phyloP scores from a whole-genome alignment of 2,329 filamentous ascomycete species.

The Neofusicoccum sp. region DNA sequence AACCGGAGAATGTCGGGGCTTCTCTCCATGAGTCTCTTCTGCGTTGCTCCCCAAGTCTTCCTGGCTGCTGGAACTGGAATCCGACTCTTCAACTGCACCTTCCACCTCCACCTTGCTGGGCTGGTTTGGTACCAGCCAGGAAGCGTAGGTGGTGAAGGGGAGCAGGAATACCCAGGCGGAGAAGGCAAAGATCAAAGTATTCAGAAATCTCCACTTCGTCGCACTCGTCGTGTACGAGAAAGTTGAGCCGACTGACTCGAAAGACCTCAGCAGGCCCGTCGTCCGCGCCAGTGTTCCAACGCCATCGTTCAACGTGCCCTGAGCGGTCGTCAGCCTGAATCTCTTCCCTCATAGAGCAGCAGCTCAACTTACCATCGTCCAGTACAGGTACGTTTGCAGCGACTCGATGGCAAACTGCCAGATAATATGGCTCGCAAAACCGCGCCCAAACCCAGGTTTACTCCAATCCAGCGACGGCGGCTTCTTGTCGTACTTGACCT shows the following conservation, averaged over 20 bases:
- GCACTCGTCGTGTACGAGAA: conserved; percentile 36
- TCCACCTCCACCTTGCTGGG: not conserved
- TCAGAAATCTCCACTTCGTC: not conserved
- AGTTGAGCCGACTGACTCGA: conserved; percentile 50
- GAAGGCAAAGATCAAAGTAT: not conserved
- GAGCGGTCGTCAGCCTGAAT: not conserved
- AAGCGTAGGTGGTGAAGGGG: not conserved
- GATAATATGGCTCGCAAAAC: not conserved
- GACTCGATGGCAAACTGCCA: conserved; percentile 2
- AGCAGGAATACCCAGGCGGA: not conserved
- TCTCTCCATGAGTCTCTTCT: not conserved
- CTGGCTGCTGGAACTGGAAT: not conserved
- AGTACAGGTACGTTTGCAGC: conserved; percentile 5
- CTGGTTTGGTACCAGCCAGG: not conserved
- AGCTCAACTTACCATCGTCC: not conserved
- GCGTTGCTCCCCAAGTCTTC: not conserved
- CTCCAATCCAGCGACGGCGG: conserved; percentile 46
- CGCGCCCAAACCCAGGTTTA: conserved; percentile 37
- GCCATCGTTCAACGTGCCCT: conserved; percentile 51
- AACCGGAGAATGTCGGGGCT: not conserved
- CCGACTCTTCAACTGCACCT: not conserved
- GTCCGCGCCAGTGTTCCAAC: conserved; percentile 51
- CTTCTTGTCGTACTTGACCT: not conserved
- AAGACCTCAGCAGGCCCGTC: conserved; percentile 49
- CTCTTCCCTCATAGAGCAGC: too few species aligned